A percentile compares a stretch with the other conserved stretches of the same genome.
These are phyloP conservation scores for Fennellomyces sp. DNA, from an alignment of 371 early-diverging fungal genomes.

Conservation along the genomic window DNA sequence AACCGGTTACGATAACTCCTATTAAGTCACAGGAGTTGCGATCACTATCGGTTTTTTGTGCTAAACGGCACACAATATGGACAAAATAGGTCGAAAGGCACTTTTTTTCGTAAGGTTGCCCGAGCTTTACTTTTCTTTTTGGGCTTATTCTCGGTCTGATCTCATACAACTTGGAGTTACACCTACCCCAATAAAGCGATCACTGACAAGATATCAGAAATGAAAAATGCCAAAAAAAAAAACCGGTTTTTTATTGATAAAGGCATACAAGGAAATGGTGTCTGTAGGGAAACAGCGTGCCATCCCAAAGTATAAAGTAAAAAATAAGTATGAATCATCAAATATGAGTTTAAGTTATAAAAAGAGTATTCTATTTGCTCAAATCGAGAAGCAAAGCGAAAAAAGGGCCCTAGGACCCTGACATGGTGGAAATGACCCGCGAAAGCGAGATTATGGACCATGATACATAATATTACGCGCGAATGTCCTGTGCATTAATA, in stretches of 20 bases:
- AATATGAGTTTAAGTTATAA: background rate
- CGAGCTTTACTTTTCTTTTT: too few relatives aligned
- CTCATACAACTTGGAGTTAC: too few relatives aligned
- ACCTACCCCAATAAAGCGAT: background rate
- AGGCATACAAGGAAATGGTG: background rate
- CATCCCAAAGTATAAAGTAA: too few relatives aligned
- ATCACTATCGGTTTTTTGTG: too few relatives aligned
- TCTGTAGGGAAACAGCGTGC: background rate
- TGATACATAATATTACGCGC: background rate
- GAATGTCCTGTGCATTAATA: background rate
- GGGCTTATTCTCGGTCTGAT: too few relatives aligned
- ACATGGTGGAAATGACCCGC: background rate
- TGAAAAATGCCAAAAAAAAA: background rate
- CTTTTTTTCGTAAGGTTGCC: too few relatives aligned
- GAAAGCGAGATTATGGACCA: background rate
- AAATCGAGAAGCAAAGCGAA: too few relatives aligned
- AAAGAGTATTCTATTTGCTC: background rate
- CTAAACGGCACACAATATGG: too few relatives aligned
- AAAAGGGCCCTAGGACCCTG: background rate
- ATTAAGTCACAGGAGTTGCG: background rate
- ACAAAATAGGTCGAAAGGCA: too few relatives aligned
- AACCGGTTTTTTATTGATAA: background rate
- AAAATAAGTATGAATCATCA: too few relatives aligned
- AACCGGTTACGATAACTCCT: background rate
- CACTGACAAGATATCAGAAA: background rate